Base-by-base conservation (phyloP, 2,329 filamentous ascomycete genomes). In the Penicillium griseofulvum region DNA sequence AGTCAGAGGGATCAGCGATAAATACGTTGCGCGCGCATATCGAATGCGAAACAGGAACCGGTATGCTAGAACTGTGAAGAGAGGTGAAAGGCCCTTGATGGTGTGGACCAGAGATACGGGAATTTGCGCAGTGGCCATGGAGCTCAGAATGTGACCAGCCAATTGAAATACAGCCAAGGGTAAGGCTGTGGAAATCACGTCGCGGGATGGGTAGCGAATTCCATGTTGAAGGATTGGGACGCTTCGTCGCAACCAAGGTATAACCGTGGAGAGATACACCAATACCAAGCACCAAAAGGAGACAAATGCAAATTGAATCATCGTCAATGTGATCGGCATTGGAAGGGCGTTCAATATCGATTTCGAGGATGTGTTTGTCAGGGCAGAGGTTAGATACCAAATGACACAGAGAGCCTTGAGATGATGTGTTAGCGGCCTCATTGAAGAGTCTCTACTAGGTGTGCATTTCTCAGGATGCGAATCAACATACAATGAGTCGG, bases 311-410 rank as follows among this genome's bases (percentile, higher is more conserved):
- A 99, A 99, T 80, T 99, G 94, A 49, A 96, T 81, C 55, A 96
- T 81, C 1, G 93, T 97, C 66, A 97, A 83, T 19, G 93, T 97
- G 31, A 94, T 89, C 1, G 93, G 93, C 74, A 91, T 94, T 55
- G 90, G 86, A 63, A 97, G 90, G 41, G 90, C 89, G 64, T 91
- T 97, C 58, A 97, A 81, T 68, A 99, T 99, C 17, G 93, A 90
- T 77, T 99, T 99, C 49, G 94, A 97, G 24, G 94, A 97, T 2
- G 94, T 97, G 72, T 97, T 99, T 59, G 94, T 97, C 65, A 97
- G 80, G 59, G 95, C 94, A 41, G 93, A 97, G 24, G 92, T 96
- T 72, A 89, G 83, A 79, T 97, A 99, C 94, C 94, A 97, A 69
- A 93, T 77, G 55, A 92, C 78, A 75, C 93, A 97, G 46, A 97